phyloP scores from a whole-genome alignment of 768 basidiomycete species.

The Kwoniella sp. region DNA sequence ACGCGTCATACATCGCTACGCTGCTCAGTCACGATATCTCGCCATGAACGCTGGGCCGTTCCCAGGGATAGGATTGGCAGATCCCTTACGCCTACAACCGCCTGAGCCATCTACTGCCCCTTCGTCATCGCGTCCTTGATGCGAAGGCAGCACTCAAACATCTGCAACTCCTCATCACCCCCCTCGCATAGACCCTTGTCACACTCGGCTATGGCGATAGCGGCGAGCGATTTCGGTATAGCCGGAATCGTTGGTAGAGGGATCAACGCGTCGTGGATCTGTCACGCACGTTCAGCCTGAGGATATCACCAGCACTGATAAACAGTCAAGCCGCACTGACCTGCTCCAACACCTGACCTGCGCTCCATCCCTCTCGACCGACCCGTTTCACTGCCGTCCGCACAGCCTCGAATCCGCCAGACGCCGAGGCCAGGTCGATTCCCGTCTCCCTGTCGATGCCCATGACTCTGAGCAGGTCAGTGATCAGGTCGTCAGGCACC shows the following conservation, averaged over 20 bases:
- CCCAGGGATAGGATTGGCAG: too few species aligned
- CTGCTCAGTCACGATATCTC: too few species aligned
- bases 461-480: conserved; percentile 63
- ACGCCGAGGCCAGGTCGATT: conserved; percentile 20
- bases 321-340: conserved; percentile 53
- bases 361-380: conserved; percentile 86
- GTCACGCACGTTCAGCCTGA: background rate
- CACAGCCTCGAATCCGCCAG: conserved; percentile 56
- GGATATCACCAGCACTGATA: background rate
- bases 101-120: conserved; percentile 1
- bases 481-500: conserved; percentile 70
- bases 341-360: conserved; percentile 80
- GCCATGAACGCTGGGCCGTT: too few species aligned
- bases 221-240: conserved; percentile 73
- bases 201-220: conserved; percentile 82
- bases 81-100: background rate
- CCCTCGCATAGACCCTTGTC: conserved; percentile 96
- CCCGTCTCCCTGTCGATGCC: conserved; percentile 62
- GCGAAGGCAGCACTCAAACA: conserved; percentile 77
- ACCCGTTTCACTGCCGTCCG: conserved; percentile 64
- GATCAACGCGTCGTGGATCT: conserved; percentile 88
- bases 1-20: too few species aligned
- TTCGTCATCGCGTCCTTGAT: conserved; percentile 58
- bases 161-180: conserved; percentile 94
- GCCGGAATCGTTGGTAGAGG: conserved; percentile 75